Percentiles rank a stretch among this genome's conserved stretches.
These are phyloP conservation scores for Panaeolus cyanescens DNA, from an alignment of 768 basidiomycete species.

Conservation along the genomic window DNA sequence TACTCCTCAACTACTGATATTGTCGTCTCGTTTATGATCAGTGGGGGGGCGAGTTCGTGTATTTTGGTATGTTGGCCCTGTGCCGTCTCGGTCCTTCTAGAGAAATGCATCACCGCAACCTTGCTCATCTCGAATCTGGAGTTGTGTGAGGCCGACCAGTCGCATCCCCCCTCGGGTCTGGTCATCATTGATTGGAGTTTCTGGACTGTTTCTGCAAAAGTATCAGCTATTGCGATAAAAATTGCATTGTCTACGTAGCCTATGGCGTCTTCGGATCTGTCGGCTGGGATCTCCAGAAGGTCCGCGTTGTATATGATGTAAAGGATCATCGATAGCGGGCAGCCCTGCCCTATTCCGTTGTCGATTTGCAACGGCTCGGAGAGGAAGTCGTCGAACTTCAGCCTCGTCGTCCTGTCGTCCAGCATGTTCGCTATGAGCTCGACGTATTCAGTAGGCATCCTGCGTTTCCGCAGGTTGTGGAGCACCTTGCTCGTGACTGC, in stretches of 20 bases:
- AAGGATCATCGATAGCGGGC: conserved; percentile 14
- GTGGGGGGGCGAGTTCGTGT: background rate
- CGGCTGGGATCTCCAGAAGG: conserved; percentile 4
- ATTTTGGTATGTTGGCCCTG: background rate
- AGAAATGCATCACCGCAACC: conserved; percentile 22
- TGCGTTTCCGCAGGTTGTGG: conserved; percentile 26
- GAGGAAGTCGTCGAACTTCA: conserved; percentile 8
- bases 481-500: conserved; percentile 22
- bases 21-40: background rate
- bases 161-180: conserved; percentile 17
- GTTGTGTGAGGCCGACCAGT: conserved; percentile 24
- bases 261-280: background rate
- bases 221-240: conserved; percentile 20
- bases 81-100: background rate
- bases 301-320: conserved; percentile 25
- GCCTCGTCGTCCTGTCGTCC: conserved; percentile 14
- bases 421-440: conserved; percentile 12
- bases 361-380: background rate
- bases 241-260: conserved; percentile 30
- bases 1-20: background rate
- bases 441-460: conserved; percentile 22
- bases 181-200: conserved; percentile 27
- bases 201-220: conserved; percentile 16
- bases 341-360: conserved; percentile 17
- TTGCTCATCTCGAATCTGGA: no score